These are phyloP conservation scores for Raffaelea arxii DNA, from an alignment of 2,329 filamentous ascomycete species.

Conservation along the genomic window DNA sequence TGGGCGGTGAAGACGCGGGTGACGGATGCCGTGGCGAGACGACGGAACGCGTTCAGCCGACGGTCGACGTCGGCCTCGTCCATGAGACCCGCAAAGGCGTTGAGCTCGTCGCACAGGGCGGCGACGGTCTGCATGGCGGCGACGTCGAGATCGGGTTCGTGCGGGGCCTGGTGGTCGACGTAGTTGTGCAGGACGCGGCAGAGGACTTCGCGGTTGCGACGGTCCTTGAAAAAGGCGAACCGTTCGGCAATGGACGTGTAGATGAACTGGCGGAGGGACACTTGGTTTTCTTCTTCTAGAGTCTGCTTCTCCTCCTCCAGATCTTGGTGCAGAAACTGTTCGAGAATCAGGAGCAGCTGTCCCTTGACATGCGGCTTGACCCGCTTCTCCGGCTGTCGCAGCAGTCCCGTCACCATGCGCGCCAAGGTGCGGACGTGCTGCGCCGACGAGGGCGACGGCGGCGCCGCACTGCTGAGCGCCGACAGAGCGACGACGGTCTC, in stretches of 20 bases:
- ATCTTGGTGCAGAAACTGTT: constrained; percentile 66
- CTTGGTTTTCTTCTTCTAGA: neutral
- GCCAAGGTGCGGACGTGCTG: constrained; percentile 68
- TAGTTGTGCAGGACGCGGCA: constrained; percentile 65
- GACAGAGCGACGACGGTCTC: constrained; percentile 69
- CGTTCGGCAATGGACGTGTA: constrained; percentile 69
- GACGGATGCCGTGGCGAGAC: constrained; percentile 55
- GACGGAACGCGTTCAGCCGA: constrained; percentile 65
- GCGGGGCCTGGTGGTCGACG: constrained; percentile 47
- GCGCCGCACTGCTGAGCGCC: constrained; percentile 52
- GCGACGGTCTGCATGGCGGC: constrained; percentile 48
- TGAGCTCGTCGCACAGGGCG: constrained; percentile 65
- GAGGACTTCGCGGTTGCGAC: constrained; percentile 62
- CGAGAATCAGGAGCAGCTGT: constrained; percentile 67
- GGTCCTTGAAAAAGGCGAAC: constrained; percentile 85
- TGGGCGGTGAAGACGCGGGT: constrained; percentile 44
- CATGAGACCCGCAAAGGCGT: constrained; percentile 64
- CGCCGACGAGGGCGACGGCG: constrained; percentile 29
- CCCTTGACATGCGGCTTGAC: constrained; percentile 80
- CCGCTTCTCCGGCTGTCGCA: constrained; percentile 74
- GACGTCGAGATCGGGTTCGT: constrained; percentile 12
- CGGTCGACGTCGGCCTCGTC: constrained; percentile 84
- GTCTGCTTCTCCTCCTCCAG: constrained; percentile 31
- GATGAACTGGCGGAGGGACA: constrained; percentile 50
- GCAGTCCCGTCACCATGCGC: constrained; percentile 67